Evolutionary conservation across 2,329 filamentous ascomycete genomes (phyloP), one percentile per base, ranked within the genome.

Genomic region (Celoporthe dispersa): DNA sequence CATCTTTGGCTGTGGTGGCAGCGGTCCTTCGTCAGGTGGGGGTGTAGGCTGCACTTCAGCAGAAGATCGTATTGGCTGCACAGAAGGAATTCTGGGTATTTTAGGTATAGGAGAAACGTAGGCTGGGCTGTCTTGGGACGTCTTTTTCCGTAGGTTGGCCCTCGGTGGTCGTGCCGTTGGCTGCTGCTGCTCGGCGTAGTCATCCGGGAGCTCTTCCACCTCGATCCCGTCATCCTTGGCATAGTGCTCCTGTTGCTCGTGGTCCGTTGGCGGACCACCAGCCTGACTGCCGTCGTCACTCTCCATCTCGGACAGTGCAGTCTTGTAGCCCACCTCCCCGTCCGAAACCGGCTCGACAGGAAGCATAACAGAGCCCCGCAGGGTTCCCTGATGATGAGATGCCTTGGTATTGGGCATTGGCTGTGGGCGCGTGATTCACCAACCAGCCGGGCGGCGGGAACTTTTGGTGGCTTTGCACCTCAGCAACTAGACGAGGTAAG

Each of bases 81-180:
- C 77, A 12, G 81, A 80, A 2, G 79, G 68, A 22, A 79, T 76
- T 48, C 70, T 70, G 1, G 73, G 73, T 37, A 79, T 82, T 55
- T 78, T 79, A 3, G 79, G 78, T 64, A 83, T 83, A 1, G 81
- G 81, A 6, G 79, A 74, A n/a, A 83, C 78, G 71, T 80, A 80
- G 44, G 81, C 77, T 5, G 80, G 79, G 41, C 65, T 59, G n/a
- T 76, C 74, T 44, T 70, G 74, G 64, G 74, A 61, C 53, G 69
- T 64, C 55, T 69, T 73, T 22, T 66, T 66, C 51, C 53, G 53
- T 44, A 70, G 14, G 31, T 48, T 66, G 67, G 60, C 57, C 71
- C 70, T 51, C 64, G 65, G 33, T 70, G 39, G 31, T 33, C 25
- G 53, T 31, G 12, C 8, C 28, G 53, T 33, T n/a, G 62, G 37